Conservation (phyloP, 768 basidiomycete genomes). For the Leccinellum albellum region DNA sequence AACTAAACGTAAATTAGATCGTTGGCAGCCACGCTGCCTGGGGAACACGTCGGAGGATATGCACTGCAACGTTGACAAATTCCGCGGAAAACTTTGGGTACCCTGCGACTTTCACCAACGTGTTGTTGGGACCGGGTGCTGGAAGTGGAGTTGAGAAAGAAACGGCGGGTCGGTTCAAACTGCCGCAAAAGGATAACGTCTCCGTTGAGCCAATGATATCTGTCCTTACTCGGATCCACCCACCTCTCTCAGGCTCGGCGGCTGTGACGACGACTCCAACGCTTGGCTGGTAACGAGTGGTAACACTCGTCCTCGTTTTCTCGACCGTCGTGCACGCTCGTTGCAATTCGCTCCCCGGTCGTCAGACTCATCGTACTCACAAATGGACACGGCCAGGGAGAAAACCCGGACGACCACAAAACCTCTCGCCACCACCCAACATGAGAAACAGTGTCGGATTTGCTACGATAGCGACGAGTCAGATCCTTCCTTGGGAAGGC, state of each 20-base stretch:
- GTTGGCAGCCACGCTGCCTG: constrained; percentile 20
- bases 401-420: neutral
- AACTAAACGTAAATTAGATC: constrained; percentile 23
- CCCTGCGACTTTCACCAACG: constrained; percentile 2
- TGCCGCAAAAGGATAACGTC: neutral
- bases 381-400: constrained; percentile 16
- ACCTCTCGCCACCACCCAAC: constrained; percentile 16
- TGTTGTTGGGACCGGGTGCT: neutral
- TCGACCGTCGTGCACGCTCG: neutral
- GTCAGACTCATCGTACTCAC: neutral
- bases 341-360: neutral
- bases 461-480: constrained; percentile 69
- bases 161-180: neutral
- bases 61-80: neutral
- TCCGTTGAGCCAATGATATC: neutral
- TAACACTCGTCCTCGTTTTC: neutral
- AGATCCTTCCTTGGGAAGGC: constrained; percentile 60
- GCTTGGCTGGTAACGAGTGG: constrained; percentile 1
- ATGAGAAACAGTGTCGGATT: constrained; percentile 77
- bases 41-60: constrained; percentile 3
- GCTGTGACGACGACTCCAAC: neutral
- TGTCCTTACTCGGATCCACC: constrained; percentile 13
- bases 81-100: neutral
- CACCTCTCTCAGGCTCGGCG: neutral
- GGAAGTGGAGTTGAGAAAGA: neutral